Evolutionary conservation across 441 rosid species (phyloP), one percentile per base, ranked within the genome.

Genomic region (Kokia cookei): DNA sequence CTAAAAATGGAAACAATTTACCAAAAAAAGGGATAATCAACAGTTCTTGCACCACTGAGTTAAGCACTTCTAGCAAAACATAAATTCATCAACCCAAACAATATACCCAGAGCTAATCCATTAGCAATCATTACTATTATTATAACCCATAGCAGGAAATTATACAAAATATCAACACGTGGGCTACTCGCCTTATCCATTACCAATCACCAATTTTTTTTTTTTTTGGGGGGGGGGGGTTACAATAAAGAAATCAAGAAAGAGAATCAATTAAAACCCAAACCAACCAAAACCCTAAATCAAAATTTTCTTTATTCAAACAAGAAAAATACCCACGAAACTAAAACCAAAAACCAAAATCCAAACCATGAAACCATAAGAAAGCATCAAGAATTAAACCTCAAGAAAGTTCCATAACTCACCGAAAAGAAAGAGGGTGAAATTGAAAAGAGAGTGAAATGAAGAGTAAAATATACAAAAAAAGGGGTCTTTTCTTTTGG

Each of bases 321-420:
- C 3, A 14, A 35, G 6, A 37, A 26, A 8, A 17, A 51, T 3
- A 11, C 5, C 69, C 69, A 47, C 19, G 14, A 75, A 65, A n/a
- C 53, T 68, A 73, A 80, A 47, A 3, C 85, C 77, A 57, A 73
- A 80, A 47, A 3, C 85, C 77, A 57, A 24, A 81, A 37, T 37
- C 42, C 54, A 59, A 83, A 27, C 62, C n/a, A 2, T 29, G 15
- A 70, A 51, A 15, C 61, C 32, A 45, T 24, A 68, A 50, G 45
- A 50, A 68, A 50, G 45, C 43, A 50, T 45, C 58, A 12, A 73
- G 55, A 73, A 60, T 48, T 48, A 47, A 68, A 51, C 0, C 57
- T 29, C n/a, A 9, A 40, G 14, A 60, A 17, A 43, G 1, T 29
- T 5, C 10, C 24, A 43, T 7, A 15, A 75, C 81, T 84, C 76